These are phyloP conservation scores for Hygrophorus russula DNA, from an alignment of 768 basidiomycete genomes.

Conservation along the genomic window DNA sequence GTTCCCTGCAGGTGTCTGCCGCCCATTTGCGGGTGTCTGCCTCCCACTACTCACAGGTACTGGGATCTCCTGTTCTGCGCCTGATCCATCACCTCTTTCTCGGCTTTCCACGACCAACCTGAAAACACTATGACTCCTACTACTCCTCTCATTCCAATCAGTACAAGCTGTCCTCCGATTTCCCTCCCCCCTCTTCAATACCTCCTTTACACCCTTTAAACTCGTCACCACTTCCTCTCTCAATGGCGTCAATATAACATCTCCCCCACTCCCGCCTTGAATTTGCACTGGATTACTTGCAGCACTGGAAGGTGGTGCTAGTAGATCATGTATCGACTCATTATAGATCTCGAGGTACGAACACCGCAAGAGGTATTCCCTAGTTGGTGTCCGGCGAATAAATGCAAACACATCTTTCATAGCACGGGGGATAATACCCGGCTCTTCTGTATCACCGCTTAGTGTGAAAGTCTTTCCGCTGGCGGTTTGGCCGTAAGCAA, in stretches of 20 bases:
- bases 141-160: conserved; percentile 98
- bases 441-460: conserved; percentile 70
- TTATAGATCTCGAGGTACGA: conserved; percentile 98
- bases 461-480: conserved; percentile 52
- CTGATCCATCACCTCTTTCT: conserved; percentile 35
- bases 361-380: conserved; percentile 92
- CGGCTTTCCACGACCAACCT: conserved; percentile 86
- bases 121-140: conserved; percentile 91
- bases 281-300: conserved; percentile 58
- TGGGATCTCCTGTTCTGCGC: conserved; percentile 22
- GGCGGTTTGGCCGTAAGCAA: conserved; percentile 87
- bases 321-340: conserved; percentile 76
- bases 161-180: conserved; percentile 87
- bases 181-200: conserved; percentile 77
- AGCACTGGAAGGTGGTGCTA: conserved; percentile 53
- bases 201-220: conserved; percentile 74
- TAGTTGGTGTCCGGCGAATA: conserved; percentile 63
- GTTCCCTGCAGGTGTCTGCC: conserved; percentile 37
- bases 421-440: conserved; percentile 89
- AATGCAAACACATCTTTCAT: conserved; percentile 86
- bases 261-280: conserved; percentile 50
- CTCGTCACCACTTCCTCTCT: conserved; percentile 92
- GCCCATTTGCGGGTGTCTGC: conserved; percentile 18
- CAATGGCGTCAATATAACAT: conserved; percentile 62
- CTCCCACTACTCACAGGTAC: conserved; percentile 15